Conservation (phyloP, 768 basidiomycete species). For the Polyporus arcularius region DNA sequence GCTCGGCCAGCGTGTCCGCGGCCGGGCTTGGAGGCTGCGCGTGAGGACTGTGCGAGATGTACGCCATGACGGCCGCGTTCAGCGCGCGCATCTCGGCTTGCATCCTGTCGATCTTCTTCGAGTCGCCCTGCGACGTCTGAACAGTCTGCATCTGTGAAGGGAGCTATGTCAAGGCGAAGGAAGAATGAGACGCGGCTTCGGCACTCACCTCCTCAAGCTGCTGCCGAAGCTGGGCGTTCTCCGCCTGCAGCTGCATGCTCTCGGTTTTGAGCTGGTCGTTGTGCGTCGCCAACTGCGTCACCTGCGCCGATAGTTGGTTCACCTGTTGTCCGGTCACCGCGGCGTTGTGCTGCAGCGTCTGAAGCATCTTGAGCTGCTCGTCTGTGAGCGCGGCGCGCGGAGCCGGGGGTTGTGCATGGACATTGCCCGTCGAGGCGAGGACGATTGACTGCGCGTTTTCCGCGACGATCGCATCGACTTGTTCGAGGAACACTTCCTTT, state of each 20-base stretch:
- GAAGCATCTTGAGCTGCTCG: conserved; percentile 9
- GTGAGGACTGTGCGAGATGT: conserved; percentile 3
- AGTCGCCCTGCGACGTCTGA: conserved; percentile 6
- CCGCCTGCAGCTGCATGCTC: conserved; percentile 9
- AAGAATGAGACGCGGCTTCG: not conserved
- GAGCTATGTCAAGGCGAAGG: not conserved
- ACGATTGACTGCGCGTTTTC: conserved; percentile 15
- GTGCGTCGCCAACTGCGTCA: conserved; percentile 8
- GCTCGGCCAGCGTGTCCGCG: conserved; percentile 1
- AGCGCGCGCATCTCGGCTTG: conserved; percentile 14
- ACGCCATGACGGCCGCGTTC: conserved; percentile 16
- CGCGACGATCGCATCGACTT: conserved; percentile 19
- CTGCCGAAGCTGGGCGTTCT: conserved; percentile 14
- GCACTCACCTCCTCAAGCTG: conserved; percentile 13
- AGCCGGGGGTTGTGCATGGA: conserved; percentile 5
- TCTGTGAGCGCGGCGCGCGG: conserved; percentile 11
- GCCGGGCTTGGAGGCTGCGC: not conserved
- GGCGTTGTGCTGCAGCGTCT: conserved; percentile 15
- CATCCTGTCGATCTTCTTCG: conserved; percentile 13
- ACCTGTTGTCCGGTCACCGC: conserved; percentile 16
- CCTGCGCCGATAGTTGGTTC: conserved; percentile 14
- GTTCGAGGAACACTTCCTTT: not conserved
- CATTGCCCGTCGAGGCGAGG: conserved; percentile 10
- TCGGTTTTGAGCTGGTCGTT: conserved; percentile 14
- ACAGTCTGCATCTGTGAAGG: not conserved